These are phyloP conservation scores for Mucor plumbeus DNA, from an alignment of 371 early-diverging fungal genomes.

Conservation along the genomic window DNA sequence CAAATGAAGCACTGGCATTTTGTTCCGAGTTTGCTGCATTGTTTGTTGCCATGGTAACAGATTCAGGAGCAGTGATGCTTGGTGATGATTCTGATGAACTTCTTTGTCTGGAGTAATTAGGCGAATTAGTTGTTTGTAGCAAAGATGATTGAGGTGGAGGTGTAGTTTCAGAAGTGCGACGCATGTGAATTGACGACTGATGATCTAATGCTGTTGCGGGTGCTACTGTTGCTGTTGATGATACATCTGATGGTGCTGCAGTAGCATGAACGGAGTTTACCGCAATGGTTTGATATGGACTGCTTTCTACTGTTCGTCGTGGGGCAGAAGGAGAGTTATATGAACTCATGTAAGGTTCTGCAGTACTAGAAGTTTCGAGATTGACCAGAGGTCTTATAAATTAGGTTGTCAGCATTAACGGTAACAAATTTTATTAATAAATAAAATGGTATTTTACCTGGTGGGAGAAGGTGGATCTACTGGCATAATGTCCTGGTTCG, in stretches of 20 bases:
- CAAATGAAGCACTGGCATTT: neutral
- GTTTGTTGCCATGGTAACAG: neutral
- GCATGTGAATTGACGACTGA: neutral
- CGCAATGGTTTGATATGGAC: slow-evolving; percentile 14
- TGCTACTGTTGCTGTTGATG: neutral
- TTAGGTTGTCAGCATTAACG: neutral
- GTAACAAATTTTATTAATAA: no score
- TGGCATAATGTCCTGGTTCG: slow-evolving; percentile 12
- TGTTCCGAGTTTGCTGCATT: neutral
- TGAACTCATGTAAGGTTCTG: slow-evolving; percentile 5
- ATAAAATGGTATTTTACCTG: slow-evolving; percentile 8
- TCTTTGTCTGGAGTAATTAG: slow-evolving; percentile 14
- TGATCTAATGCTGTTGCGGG: neutral
- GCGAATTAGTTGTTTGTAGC: slow-evolving; percentile 3
- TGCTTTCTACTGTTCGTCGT: slow-evolving; percentile 22
- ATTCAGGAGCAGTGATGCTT: neutral
- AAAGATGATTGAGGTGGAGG: slow-evolving; percentile 4
- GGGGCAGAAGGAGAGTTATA: slow-evolving; percentile 9
- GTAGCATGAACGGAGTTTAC: slow-evolving; percentile 12
- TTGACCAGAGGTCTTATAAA: slow-evolving; percentile 7
- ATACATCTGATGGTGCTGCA: neutral
- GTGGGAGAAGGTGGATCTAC: slow-evolving; percentile 18
- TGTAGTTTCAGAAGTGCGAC: neutral
- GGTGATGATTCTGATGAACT: slow-evolving; percentile 4
- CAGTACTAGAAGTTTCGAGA: neutral